Conservation (phyloP, 495 filamentous ascomycete genomes). For the Cetradonia linearis region DNA sequence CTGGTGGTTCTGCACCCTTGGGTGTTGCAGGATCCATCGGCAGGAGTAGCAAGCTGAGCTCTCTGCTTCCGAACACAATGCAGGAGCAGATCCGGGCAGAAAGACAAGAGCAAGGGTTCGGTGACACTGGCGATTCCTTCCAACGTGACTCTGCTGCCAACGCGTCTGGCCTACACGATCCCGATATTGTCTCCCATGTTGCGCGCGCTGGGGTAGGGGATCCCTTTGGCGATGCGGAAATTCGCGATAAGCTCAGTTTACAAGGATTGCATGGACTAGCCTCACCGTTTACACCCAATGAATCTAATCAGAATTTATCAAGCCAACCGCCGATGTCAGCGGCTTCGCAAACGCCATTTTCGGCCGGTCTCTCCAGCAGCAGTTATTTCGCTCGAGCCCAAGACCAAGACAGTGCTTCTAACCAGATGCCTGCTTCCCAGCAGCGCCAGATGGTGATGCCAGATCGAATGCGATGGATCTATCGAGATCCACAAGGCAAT, state of each 20-base stretch:
- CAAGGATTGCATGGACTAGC: constrained; percentile 12
- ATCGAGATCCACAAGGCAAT: constrained; percentile 84
- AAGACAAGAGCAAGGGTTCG: constrained; percentile 42
- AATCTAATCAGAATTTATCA: constrained; percentile 6
- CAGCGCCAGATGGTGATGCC: constrained; percentile 97
- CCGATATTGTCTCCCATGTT: constrained; percentile 52
- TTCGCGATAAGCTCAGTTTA: constrained; percentile 10
- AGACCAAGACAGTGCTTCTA: constrained; percentile 31
- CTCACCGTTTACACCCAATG: constrained; percentile 19
- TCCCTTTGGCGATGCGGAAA: constrained; percentile 37
- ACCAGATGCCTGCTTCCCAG: constrained; percentile 57
- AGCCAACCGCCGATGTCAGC: constrained; percentile 20
- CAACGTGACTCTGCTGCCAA: constrained; percentile 32
- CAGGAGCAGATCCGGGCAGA: constrained; percentile 72
- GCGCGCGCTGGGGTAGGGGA: constrained; percentile 49
- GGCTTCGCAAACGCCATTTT: constrained; percentile 20
- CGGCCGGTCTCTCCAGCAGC: constrained; percentile 16
- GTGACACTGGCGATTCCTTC: constrained; percentile 13
- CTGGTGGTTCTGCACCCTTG: constrained; percentile 24
- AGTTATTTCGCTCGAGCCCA: constrained; percentile 20
- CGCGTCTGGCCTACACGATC: constrained; percentile 43
- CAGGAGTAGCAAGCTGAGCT: constrained; percentile 73
- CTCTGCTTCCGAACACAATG: constrained; percentile 77
- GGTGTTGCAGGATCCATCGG: constrained; percentile 45
- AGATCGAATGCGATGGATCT: constrained; percentile 97